A percentile compares a stretch with the other conserved stretches of the same genome.
Evolutionary conservation across 2,329 filamentous ascomycete genomes (phyloP).

Genomic region (Didymella glomerata): DNA sequence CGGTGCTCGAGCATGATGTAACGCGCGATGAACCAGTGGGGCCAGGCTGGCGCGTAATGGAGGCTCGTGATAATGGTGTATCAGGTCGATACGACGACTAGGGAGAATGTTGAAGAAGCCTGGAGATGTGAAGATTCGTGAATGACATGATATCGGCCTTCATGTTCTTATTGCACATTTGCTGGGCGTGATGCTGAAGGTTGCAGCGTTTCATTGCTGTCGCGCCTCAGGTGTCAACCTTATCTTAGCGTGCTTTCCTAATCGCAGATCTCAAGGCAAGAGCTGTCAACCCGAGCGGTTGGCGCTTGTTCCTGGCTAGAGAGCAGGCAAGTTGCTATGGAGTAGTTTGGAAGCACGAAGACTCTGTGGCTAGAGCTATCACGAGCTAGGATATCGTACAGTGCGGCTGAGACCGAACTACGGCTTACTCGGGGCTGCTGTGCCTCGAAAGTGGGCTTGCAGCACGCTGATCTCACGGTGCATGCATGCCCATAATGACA

Average conservation of each 20-base stretch:
- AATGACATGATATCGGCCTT: constrained; percentile 1
- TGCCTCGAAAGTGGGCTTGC: constrained; percentile 17
- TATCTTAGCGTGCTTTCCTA: constrained; percentile 21
- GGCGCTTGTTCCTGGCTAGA: constrained; percentile 5
- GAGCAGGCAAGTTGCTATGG: not conserved
- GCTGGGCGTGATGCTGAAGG: constrained; percentile 11
- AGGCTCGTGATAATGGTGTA: constrained; percentile 5
- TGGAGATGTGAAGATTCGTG: not conserved
- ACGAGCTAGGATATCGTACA: not conserved
- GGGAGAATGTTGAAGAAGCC: not conserved
- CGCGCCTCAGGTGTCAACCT: constrained; percentile 18
- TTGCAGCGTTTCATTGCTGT: constrained; percentile 18
- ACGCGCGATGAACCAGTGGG: constrained; percentile 16
- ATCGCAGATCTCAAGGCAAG: constrained; percentile 2
- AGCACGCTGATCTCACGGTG: constrained; percentile 21
- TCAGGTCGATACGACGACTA: not conserved
- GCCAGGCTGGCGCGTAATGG: constrained; percentile 8
- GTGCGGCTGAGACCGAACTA: not conserved
- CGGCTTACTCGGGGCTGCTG: constrained; percentile 4
- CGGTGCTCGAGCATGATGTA: constrained; percentile 21
- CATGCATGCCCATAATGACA: constrained; percentile 11
- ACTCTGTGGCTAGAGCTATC: not conserved
- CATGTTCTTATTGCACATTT: constrained; percentile 9
- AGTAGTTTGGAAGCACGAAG: not conserved
- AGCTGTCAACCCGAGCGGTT: constrained; percentile 5